Evolutionary conservation across 2,329 filamentous ascomycete genomes (phyloP), one percentile per base, ranked within the genome.

Genomic region (Xylaria sp.): DNA sequence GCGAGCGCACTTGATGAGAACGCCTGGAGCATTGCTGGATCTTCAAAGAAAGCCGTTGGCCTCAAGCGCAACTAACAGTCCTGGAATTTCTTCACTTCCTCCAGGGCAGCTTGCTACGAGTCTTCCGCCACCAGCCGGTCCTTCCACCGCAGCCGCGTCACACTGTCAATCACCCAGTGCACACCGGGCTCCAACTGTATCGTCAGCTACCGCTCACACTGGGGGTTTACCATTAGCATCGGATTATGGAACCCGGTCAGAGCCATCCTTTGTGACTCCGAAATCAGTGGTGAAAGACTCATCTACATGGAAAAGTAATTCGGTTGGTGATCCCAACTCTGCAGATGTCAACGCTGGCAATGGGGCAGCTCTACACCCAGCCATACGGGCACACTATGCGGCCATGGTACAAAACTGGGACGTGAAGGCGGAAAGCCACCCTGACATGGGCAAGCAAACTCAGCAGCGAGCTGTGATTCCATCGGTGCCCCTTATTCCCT

Each of bases 1-100:
- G 16, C 74, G 75, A 53, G 76, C 77, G 16, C 78, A 81, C 59
- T 61, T 81, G 50, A 75, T 79, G 71, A 75, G 73, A 57, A 73
- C 73, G 8, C 75, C 75, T 19, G 71, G 76, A 44, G 72, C 74
- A 3, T 68, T 78, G 2, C 74, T 73, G 52, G 63, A 64, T 9
- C 67, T 70, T 16, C 68, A 62, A 47, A 68, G 60, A 44, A 65
- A 65, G 55, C 66, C 68, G 37, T 59, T 59, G 23, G 23, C 23
- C 5, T 5, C 23, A 39, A 60, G 64, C n/a, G 66, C 66, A 34
- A 60, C 53, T 47, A 53, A 48, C 1, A 58, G 55, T 6, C 13
- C 64, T 44, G 58, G 63, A 8, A 4, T 57, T 18, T 60, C 63
- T 48, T n/a, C 66, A 2, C 51, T 53, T 11, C 55, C 61, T 5